Evolutionary conservation across 345 rosid species (phyloP).

Genomic region (Geranium rotundifolium): DNA sequence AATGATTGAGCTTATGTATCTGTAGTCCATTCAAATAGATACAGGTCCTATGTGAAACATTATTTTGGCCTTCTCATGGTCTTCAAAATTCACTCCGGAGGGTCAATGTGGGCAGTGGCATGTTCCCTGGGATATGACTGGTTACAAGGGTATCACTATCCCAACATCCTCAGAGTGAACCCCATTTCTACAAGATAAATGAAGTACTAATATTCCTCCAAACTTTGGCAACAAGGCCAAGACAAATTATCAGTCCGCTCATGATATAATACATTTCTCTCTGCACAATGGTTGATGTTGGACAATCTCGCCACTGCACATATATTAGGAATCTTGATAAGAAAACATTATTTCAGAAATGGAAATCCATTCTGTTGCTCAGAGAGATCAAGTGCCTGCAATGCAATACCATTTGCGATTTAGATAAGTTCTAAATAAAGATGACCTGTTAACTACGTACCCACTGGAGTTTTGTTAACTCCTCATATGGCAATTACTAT

Average conservation of each 20-base stretch:
- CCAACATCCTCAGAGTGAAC: not conserved
- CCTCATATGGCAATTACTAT: not conserved
- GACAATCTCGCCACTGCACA: not conserved
- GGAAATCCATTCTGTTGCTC: not conserved
- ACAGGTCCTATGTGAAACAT: not conserved
- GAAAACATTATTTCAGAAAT: not conserved
- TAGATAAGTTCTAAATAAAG: not conserved
- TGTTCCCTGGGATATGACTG: not conserved
- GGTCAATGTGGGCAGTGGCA: not conserved
- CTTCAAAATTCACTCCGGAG: not conserved
- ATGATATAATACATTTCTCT: not conserved
- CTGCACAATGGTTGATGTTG: not conserved
- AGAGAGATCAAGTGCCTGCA: not conserved
- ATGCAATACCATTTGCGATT: not conserved
- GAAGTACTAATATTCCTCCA: not conserved
- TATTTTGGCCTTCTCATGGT: not conserved
- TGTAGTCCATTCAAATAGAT: not conserved
- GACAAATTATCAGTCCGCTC: not conserved
- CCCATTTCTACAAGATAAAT: too few relatives aligned
- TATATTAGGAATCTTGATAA: not conserved
- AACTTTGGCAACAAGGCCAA: not conserved
- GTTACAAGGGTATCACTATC: not conserved
- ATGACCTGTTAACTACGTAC: not conserved
- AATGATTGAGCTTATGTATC: not conserved
- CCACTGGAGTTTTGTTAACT: not conserved